Base-by-base conservation (phyloP, 495 filamentous ascomycete genomes). In the Penicillium pulvis region DNA sequence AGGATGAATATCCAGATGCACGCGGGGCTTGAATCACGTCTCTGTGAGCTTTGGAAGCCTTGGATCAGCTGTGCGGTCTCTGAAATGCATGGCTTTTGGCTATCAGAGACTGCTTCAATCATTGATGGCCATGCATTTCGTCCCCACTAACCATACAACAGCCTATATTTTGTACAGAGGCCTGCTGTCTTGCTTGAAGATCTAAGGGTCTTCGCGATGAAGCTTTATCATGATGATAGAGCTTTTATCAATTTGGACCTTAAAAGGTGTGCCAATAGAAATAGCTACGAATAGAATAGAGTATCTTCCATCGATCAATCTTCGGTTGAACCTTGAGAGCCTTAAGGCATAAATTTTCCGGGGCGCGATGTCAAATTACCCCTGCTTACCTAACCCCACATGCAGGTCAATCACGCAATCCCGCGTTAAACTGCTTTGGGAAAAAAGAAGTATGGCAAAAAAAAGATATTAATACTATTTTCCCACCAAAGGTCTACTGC, bases 331-430 rank as follows among this genome's bases (percentile, higher is more conserved):
- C 2, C 20, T 23, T 23, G 20, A 23, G 20, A 23, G 20, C 20
- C 20, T 23, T 23, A 23, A 23, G 20, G 20, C 20, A 23, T 23
- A 1, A 23, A 23, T 2, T 23, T 23, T 23, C 20, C 20, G 20
- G 20, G 20, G 20, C 1, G 20, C 20, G 1, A 1, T 1, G 20
- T 1, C 20, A 23, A 41, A 41, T n/a, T 41, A 47, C 44, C 44
- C 44, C 46, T 49, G 57, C 53, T 64, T 55, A 64, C 12, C 20
- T 64, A 57, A 64, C 42, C 50, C 12, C 30, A 33, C 39, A 16
- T 33, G 26, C 16, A 23, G 45, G 24, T 23, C 56, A 64, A 67
- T 60, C 64, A 67, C 64, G 64, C 64, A 57, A 67, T 67, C 59
- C 30, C 35, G 57, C 63, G 41, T 49, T 67, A 64, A 53, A 47